Base-by-base conservation (phyloP, 1,284 basidiomycete genomes). In the Chalciporus piperatoides region DNA sequence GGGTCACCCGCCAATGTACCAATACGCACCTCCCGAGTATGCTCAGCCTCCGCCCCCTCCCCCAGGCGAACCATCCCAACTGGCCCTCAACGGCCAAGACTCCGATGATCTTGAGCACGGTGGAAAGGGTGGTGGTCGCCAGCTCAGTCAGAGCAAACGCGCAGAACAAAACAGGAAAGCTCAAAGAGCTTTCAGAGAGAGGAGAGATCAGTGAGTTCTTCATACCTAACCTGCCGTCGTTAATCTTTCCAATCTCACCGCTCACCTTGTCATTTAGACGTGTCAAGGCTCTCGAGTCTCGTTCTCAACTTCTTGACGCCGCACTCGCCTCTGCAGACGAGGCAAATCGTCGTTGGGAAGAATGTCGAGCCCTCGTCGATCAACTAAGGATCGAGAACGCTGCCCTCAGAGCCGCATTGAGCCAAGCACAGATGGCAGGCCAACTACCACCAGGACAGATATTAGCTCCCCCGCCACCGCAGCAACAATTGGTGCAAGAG, bases 101-200 rank as follows among this genome's bases (percentile, higher is more conserved):
- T 5, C 27, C n/a, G 62, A 64, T 2, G 12, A 4, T 27, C 37
- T 10, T 23, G 46, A 6, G 27, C 53, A 53, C 0, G 1, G 21
- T 25, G 0, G 6, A 45, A 65, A 64, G 49, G 19, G 46, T 21
- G 19, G 46, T 21, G 63, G 68, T 32, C 72, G 85, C 44, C 69
- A 77, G 21, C 74, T 91, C 41, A 88, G 84, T 65, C 80, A 78
- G 62, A 87, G 82, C 63, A 91, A 91, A 64, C 79, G 88, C 10
- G 90, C 90, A 32, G 90, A 92, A 59, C 89, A 92, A 71, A 92
- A 92, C 66, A 74, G 89, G 58, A 91, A 90, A 62, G 89, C 89
- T 0, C 89, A 92, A 69, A 76, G 90, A 25, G 90, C 90, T 2
- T 92, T 92, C 64, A 71, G 89, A 54, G 89, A 92, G 64, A 80